These are phyloP conservation scores for Saccharomycopsis sp. DNA, from an alignment of 805 yeast genomes.

Conservation along the genomic window DNA sequence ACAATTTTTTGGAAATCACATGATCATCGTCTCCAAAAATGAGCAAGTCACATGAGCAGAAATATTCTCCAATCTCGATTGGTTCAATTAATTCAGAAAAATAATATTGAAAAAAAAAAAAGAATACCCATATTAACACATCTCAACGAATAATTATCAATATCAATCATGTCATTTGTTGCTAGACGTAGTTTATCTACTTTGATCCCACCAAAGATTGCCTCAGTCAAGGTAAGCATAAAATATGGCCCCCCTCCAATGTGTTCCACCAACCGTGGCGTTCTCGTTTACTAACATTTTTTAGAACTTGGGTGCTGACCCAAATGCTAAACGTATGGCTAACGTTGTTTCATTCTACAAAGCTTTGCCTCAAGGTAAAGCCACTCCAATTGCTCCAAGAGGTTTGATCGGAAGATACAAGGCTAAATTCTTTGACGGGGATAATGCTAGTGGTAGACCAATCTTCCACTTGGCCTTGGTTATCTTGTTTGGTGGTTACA, in stretches of 20 bases:
- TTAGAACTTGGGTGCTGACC: constrained; percentile 87
- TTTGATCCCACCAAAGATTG: constrained; percentile 97
- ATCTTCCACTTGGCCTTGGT: constrained; percentile 66
- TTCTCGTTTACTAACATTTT: constrained; percentile 23
- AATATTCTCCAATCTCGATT: too few relatives aligned
- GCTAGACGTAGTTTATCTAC: constrained; percentile 91
- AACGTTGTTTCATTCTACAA: constrained; percentile 94
- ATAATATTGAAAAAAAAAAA: too few relatives aligned
- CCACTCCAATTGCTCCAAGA: constrained; percentile 64
- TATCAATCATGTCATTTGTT: constrained; percentile 61
- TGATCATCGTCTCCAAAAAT: too few relatives aligned
- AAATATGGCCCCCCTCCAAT: not conserved
- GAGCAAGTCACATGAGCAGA: too few relatives aligned
- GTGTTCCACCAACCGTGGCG: not conserved
- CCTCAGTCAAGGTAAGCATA: constrained; percentile 78
- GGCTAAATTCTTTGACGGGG: constrained; percentile 80
- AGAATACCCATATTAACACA: too few relatives aligned
- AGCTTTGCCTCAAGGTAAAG: constrained; percentile 90
- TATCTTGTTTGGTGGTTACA: constrained; percentile 73
- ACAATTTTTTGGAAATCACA: too few relatives aligned
- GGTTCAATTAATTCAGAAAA: too few relatives aligned
- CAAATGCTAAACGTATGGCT: constrained; percentile 94
- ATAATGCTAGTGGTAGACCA: constrained; percentile 79
- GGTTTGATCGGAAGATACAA: constrained; percentile 72
- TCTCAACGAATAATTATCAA: too few relatives aligned